Evolutionary conservation across 208 protist genomes (phyloP).

Genomic region (Crithidia bombi): DNA sequence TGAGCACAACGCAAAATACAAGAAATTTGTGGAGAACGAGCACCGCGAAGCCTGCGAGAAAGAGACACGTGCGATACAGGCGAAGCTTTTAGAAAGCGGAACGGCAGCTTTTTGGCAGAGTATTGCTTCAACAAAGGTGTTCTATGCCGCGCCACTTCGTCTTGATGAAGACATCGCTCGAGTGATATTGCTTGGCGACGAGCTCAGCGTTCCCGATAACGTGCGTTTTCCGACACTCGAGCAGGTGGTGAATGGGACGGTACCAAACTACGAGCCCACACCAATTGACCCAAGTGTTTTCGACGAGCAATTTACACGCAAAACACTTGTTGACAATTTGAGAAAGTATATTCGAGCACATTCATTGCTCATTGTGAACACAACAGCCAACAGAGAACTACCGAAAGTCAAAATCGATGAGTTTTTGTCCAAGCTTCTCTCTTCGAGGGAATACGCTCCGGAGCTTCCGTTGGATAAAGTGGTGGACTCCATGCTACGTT

Average conservation of each 20-base stretch:
- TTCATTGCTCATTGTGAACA: constrained; percentile 35
- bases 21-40: constrained; percentile 45
- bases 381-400: constrained; percentile 20
- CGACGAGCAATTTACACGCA: constrained; percentile 46
- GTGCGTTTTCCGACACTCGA: constrained; percentile 26
- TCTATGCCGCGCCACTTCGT: constrained; percentile 20
- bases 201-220: constrained; percentile 17
- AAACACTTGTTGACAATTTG: constrained; percentile 51
- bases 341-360: constrained; percentile 53
- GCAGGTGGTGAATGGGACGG: constrained; percentile 21
- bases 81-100: constrained; percentile 35
- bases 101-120: constrained; percentile 48
- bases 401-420: constrained; percentile 52
- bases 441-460: constrained; percentile 12
- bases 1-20: constrained; percentile 41
- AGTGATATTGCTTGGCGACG: constrained; percentile 23
- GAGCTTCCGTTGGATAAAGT: constrained; percentile 48
- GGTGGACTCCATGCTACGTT: constrained; percentile 36
- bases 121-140: constrained; percentile 43
- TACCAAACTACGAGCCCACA: constrained; percentile 2
- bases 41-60: constrained; percentile 49
- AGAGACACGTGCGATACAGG: constrained; percentile 39
- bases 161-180: constrained; percentile 31
- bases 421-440: constrained; percentile 33
- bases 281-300: constrained; percentile 22